These are phyloP conservation scores for Auriculariales sp. DNA, from an alignment of 768 basidiomycete species.

Conservation along the genomic window DNA sequence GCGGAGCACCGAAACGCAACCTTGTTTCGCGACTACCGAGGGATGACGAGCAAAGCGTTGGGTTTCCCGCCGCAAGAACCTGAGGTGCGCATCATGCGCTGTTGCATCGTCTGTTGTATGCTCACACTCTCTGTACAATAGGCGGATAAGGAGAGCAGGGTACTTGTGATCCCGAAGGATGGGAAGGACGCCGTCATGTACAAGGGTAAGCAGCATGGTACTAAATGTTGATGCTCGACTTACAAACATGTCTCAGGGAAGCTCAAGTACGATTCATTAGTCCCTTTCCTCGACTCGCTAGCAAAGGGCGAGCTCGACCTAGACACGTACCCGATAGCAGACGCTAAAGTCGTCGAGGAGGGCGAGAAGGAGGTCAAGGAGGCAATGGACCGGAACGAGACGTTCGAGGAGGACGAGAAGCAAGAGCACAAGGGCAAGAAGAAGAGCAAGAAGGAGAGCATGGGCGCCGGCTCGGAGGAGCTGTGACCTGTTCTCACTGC, in stretches of 20 bases:
- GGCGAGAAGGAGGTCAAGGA: constrained; percentile 9
- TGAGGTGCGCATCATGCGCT: constrained; percentile 12
- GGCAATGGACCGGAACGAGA: constrained; percentile 16
- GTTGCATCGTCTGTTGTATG: constrained; percentile 9
- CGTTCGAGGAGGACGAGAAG: constrained; percentile 14
- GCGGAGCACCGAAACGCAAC: constrained; percentile 42
- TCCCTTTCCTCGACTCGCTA: constrained; percentile 57
- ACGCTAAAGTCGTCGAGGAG: constrained; percentile 5
- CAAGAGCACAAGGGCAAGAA: constrained; percentile 9
- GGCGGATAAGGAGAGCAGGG: constrained; percentile 45
- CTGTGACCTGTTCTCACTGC: too few relatives aligned
- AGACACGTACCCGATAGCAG: constrained; percentile 28
- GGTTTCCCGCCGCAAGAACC: constrained; percentile 37
- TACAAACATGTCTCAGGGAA: constrained; percentile 28
- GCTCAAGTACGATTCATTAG: constrained; percentile 60
- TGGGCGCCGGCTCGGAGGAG: constrained; percentile 14
- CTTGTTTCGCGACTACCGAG: constrained; percentile 56
- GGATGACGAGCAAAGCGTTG: constrained; percentile 38
- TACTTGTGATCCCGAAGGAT: constrained; percentile 55
- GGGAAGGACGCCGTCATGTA: constrained; percentile 44
- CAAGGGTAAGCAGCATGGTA: constrained; percentile 33
- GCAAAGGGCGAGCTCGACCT: constrained; percentile 54
- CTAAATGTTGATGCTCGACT: not conserved
- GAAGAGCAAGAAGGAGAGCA: constrained; percentile 9
- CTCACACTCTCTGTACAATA: not conserved